phyloP scores from a whole-genome alignment of 192 early-diverging fungal species.

The Funneliformis geosporum region DNA sequence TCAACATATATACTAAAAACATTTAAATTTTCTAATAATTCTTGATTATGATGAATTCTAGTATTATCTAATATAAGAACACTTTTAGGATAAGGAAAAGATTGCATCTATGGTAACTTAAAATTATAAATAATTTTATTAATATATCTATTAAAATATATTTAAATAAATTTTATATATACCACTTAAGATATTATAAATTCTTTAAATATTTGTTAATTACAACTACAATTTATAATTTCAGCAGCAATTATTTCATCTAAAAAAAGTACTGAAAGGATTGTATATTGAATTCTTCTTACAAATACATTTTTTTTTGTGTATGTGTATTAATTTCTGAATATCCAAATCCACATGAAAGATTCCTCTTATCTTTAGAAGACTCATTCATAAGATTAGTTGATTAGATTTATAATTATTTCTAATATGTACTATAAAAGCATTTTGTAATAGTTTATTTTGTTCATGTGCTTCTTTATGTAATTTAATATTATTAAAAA shows the following conservation, averaged over 20 bases:
- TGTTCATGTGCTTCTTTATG: not conserved
- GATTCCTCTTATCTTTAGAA: not conserved
- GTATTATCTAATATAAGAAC: slow-evolving; percentile 5
- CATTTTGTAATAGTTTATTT: not conserved
- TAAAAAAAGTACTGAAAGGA: not conserved
- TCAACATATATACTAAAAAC: not conserved
- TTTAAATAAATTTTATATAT: not conserved
- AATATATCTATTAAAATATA: not conserved
- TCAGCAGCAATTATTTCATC: slow-evolving; percentile 11
- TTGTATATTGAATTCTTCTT: not conserved
- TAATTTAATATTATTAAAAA: not conserved
- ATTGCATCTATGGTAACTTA: not conserved
- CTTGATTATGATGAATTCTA: slow-evolving; percentile 9
- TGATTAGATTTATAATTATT: not conserved
- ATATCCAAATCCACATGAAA: not conserved
- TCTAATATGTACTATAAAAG: slow-evolving; percentile 1
- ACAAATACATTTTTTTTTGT: slow-evolving; percentile 12
- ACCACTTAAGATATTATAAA: slow-evolving; percentile 10
- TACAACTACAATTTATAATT: slow-evolving; percentile 17
- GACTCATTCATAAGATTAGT: slow-evolving; percentile 14
- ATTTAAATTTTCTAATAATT: not conserved
- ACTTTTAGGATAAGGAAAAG: not conserved
- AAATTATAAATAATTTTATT: not conserved
- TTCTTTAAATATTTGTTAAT: not conserved
- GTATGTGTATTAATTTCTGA: not conserved